These are phyloP conservation scores for Trametes villosa DNA, from an alignment of 768 basidiomycete species.

Conservation along the genomic window DNA sequence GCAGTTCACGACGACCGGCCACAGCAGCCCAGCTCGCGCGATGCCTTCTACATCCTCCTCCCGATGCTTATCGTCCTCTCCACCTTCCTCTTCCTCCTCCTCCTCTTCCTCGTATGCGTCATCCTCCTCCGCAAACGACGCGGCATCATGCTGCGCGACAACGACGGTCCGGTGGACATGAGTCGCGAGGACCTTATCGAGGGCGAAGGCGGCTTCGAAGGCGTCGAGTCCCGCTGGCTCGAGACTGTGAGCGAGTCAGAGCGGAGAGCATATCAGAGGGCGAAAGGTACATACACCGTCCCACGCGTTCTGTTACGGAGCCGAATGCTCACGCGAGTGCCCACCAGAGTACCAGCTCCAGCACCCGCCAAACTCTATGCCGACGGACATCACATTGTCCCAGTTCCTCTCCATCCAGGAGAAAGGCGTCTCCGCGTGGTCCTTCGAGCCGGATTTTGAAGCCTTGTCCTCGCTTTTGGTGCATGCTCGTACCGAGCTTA, in stretches of 20 bases:
- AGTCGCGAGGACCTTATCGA: constrained; percentile 88
- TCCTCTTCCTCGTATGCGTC: constrained; percentile 89
- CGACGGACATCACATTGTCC: constrained; percentile 97
- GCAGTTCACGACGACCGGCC: constrained; percentile 15
- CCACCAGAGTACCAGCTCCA: constrained; percentile 75
- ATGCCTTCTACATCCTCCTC: constrained; percentile 84
- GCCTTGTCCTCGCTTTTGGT: constrained; percentile 91
- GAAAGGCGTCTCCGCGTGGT: constrained; percentile 99
- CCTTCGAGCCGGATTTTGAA: constrained; percentile 98
- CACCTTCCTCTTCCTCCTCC: constrained; percentile 89
- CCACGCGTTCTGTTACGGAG: background rate
- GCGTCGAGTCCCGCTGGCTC: constrained; percentile 92
- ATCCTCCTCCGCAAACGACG: constrained; percentile 80
- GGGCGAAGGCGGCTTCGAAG: constrained; percentile 92
- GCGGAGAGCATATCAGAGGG: constrained; percentile 74
- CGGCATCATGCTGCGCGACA: constrained; percentile 80
- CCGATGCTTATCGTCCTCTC: constrained; percentile 93
- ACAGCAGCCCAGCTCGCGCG: constrained; percentile 40
- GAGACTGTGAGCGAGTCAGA: constrained; percentile 74
- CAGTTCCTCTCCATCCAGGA: constrained; percentile 99
- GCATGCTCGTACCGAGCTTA: constrained; percentile 95
- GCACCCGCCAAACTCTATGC: constrained; percentile 94
- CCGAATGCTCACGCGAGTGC: constrained; percentile 5
- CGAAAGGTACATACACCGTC: constrained; percentile 68
- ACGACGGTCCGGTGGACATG: constrained; percentile 92